phyloP scores from a whole-genome alignment of 2,329 filamentous ascomycete genomes.

The Exophiala xenobiotica region DNA sequence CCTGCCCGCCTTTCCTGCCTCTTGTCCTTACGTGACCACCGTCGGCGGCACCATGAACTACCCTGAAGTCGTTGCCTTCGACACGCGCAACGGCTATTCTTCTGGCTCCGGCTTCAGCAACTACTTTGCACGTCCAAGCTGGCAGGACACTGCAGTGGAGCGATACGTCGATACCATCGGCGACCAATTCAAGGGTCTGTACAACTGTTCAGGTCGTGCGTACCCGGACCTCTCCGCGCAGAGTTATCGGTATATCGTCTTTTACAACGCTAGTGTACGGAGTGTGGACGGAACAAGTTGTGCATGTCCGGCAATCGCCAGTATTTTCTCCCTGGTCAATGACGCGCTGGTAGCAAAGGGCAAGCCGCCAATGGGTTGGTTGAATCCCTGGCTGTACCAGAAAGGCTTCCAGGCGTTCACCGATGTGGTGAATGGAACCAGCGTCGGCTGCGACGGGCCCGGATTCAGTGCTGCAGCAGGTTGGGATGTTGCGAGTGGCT shows the following conservation, averaged over 20 bases:
- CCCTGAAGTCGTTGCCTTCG: conserved; percentile 51
- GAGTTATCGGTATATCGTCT: conserved; percentile 50
- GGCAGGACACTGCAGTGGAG: conserved; percentile 47
- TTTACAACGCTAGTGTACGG: conserved; percentile 42
- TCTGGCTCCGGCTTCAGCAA: conserved; percentile 55
- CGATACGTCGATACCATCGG: conserved; percentile 46
- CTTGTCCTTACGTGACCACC: conserved; percentile 67
- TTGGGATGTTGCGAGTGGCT: conserved; percentile 45
- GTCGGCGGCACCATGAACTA: conserved; percentile 60
- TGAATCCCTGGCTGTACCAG: conserved; percentile 62
- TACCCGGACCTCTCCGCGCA: conserved; percentile 62
- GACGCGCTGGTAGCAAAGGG: conserved; percentile 56
- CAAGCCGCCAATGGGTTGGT: conserved; percentile 54
- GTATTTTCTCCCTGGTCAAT: conserved; percentile 62
- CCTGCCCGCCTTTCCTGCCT: conserved; percentile 63
- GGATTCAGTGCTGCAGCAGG: conserved; percentile 39
- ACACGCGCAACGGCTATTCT: conserved; percentile 43
- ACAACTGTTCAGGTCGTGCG: conserved; percentile 51
- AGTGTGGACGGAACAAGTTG: conserved; percentile 46
- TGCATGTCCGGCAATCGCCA: conserved; percentile 58
- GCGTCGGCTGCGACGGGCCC: conserved; percentile 37
- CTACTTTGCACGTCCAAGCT: conserved; percentile 49
- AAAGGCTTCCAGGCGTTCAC: conserved; percentile 49
- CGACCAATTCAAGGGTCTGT: conserved; percentile 48
- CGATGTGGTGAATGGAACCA: conserved; percentile 43